Conservation (phyloP, 495 filamentous ascomycete species). For the Annulohypoxylon nitens region DNA sequence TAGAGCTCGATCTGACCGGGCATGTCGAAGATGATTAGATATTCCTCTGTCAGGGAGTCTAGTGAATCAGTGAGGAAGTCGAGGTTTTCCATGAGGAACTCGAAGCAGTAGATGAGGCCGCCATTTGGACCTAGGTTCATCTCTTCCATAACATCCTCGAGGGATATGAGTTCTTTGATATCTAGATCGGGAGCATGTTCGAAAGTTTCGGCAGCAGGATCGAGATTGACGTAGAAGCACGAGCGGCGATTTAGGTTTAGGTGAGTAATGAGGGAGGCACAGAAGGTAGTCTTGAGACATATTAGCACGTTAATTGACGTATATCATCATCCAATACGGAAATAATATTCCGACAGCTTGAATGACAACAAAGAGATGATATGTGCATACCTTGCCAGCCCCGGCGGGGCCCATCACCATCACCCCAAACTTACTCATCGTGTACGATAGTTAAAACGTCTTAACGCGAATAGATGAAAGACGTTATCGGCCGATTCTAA, state of each 20-base stretch:
- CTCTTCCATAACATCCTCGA: slow-evolving; percentile 99
- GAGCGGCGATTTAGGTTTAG: slow-evolving; percentile 89
- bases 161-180: slow-evolving; percentile 94
- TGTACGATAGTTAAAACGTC: slow-evolving; percentile 21
- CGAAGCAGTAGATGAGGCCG: slow-evolving; percentile 97
- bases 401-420: slow-evolving; percentile 94
- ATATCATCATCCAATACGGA: background rate
- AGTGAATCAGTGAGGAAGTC: slow-evolving; percentile 92
- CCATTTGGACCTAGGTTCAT: slow-evolving; percentile 94
- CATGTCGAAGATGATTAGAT: slow-evolving; percentile 97
- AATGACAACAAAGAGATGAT: background rate
- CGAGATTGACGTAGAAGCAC: slow-evolving; percentile 95
- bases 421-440: slow-evolving; percentile 95
- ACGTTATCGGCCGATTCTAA: background rate
- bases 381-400: slow-evolving; percentile 77
- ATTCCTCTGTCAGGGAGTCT: slow-evolving; percentile 90
- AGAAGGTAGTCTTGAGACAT: slow-evolving; percentile 86
- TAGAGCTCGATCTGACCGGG: slow-evolving; percentile 99
- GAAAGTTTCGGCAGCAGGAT: slow-evolving; percentile 95
- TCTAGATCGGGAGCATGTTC: slow-evolving; percentile 93
- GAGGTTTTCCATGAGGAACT: slow-evolving; percentile 94
- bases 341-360: slow-evolving; percentile 3
- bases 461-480: background rate
- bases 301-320: slow-evolving; percentile 20
- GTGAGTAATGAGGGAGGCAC: slow-evolving; percentile 91